Evolutionary conservation across 2,329 filamentous ascomycete genomes (phyloP).

Genomic region (Xylariales sp.): DNA sequence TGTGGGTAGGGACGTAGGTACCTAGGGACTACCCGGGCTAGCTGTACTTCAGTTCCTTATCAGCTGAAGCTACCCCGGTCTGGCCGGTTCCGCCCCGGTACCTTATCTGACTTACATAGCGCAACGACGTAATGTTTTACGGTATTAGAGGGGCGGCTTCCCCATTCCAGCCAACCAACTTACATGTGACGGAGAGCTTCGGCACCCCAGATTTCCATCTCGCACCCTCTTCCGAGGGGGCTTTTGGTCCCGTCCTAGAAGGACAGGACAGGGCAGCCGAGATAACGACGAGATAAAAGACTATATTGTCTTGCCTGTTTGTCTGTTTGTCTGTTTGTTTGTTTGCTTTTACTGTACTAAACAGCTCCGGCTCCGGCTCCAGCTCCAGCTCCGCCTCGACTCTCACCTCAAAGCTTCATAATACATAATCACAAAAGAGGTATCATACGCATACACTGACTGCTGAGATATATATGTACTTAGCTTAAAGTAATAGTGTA

Average conservation of each 20-base stretch:
- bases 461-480: too few species aligned
- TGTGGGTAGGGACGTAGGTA: too few species aligned
- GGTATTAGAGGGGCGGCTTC: slow-evolving; percentile 7
- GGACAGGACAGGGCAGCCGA: neutral
- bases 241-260: slow-evolving; percentile 12
- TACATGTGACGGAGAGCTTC: slow-evolving; percentile 33
- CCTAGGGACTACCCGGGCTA: too few species aligned
- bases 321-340: too few species aligned
- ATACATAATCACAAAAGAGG: neutral
- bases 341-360: neutral
- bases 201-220: slow-evolving; percentile 23
- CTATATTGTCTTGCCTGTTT: too few species aligned
- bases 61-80: neutral
- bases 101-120: neutral
- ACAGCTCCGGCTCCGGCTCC: slow-evolving; percentile 8
- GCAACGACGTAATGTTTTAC: neutral
- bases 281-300: slow-evolving; percentile 6
- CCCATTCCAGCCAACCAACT: slow-evolving; percentile 32
- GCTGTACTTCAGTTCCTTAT: slow-evolving; percentile 11
- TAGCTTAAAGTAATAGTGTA: too few species aligned
- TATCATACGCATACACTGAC: too few species aligned
- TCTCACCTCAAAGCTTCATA: neutral
- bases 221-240: slow-evolving; percentile 15
- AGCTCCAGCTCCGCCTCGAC: neutral
- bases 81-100: neutral